Conservation (phyloP, 805 yeast species). For the Candida maesae region DNA sequence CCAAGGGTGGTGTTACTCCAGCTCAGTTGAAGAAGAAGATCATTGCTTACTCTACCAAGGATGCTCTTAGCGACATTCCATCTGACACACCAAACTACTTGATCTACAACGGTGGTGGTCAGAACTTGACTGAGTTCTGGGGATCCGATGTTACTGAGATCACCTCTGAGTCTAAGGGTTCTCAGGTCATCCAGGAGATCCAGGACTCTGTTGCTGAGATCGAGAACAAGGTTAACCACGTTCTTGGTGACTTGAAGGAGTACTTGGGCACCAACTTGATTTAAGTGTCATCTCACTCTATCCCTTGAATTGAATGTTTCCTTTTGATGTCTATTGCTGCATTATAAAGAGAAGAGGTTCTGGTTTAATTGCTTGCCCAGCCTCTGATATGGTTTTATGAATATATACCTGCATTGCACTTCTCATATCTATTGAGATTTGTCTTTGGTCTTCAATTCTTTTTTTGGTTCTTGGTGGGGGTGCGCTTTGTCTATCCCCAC, state of each 20-base stretch:
- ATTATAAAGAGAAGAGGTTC: too few relatives aligned
- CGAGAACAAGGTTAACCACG: constrained; percentile 18
- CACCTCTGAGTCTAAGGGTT: too few relatives aligned
- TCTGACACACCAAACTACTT: constrained; percentile 72
- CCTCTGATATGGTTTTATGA: too few relatives aligned
- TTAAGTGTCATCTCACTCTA: too few relatives aligned
- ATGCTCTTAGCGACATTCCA: constrained; percentile 58
- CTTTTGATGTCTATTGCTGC: too few relatives aligned
- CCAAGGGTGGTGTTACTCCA: constrained; percentile 58
- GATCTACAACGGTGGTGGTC: constrained; percentile 82
- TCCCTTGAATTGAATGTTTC: too few relatives aligned
- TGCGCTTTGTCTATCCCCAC: too few relatives aligned
- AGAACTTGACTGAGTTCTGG: constrained; percentile 42
- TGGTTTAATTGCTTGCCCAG: too few relatives aligned
- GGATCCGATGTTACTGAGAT: constrained; percentile 12
- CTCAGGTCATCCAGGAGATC: constrained; percentile 11
- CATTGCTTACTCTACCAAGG: constrained; percentile 62
- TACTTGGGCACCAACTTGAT: constrained; percentile 16
- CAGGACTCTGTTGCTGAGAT: constrained; percentile 20
- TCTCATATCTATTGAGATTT: too few relatives aligned
- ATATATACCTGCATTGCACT: too few relatives aligned
- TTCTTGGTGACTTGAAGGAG: constrained; percentile 17
- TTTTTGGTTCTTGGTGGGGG: too few relatives aligned
- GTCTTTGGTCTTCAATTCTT: too few relatives aligned
- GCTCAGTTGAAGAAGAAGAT: constrained; percentile 73